phyloP scores from a whole-genome alignment of 1,284 basidiomycete species.

The Pascua sp. region DNA sequence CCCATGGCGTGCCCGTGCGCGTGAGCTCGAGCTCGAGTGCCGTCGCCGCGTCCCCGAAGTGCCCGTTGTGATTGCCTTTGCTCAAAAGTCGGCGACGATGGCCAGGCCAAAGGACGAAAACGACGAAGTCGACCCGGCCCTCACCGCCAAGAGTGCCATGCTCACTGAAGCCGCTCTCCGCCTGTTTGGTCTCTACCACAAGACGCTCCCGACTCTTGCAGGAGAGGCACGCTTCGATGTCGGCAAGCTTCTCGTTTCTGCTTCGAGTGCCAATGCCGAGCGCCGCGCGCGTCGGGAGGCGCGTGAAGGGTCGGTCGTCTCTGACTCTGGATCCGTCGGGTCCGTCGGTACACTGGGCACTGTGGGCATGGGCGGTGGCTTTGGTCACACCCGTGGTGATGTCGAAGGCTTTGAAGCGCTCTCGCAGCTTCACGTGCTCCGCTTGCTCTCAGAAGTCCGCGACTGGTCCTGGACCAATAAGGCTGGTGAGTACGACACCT shows the following conservation, averaged over 20 bases:
- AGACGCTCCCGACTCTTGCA: slow-evolving; percentile 66
- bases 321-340: slow-evolving; percentile 43
- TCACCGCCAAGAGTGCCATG: slow-evolving; percentile 53
- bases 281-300: slow-evolving; percentile 39
- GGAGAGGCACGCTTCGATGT: slow-evolving; percentile 79
- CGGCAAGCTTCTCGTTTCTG: slow-evolving; percentile 67
- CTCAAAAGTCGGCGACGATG: slow-evolving; percentile 55
- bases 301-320: slow-evolving; percentile 43
- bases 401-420: slow-evolving; percentile 59
- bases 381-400: slow-evolving; percentile 47
- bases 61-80: slow-evolving; percentile 73
- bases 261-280: slow-evolving; percentile 49
- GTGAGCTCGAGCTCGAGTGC: slow-evolving; percentile 70
- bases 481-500: slow-evolving; percentile 54
- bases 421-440: slow-evolving; percentile 73
- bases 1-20: slow-evolving; percentile 62
- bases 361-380: slow-evolving; percentile 50
- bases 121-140: slow-evolving; percentile 41
- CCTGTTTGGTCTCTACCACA: slow-evolving; percentile 78
- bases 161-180: slow-evolving; percentile 74
- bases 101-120: slow-evolving; percentile 39
- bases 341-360: slow-evolving; percentile 45
- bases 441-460: slow-evolving; percentile 65
- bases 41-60: slow-evolving; percentile 75
- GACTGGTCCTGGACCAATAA: slow-evolving; percentile 75